These are phyloP conservation scores for Talaromyces sp. DNA, from an alignment of 2,329 filamentous ascomycete species.

Conservation along the genomic window DNA sequence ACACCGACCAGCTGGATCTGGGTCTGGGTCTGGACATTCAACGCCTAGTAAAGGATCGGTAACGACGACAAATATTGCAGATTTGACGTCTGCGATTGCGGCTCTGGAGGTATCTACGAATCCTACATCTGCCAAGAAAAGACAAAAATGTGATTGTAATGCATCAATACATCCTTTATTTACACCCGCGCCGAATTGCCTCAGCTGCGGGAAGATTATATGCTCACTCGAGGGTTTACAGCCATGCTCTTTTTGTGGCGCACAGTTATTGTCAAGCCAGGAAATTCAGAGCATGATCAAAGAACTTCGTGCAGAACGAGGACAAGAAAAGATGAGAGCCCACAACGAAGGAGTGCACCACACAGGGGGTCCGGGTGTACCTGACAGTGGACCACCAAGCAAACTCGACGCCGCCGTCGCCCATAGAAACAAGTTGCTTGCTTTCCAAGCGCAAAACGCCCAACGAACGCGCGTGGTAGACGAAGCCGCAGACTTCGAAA, in stretches of 20 bases:
- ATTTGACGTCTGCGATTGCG: constrained; percentile 74
- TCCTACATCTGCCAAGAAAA: constrained; percentile 62
- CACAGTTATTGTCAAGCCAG: constrained; percentile 64
- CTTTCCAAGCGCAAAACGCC: constrained; percentile 82
- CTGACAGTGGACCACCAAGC: constrained; percentile 39
- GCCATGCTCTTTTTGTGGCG: constrained; percentile 86
- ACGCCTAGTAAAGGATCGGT: constrained; percentile 57
- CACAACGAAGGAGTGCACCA: constrained; percentile 59
- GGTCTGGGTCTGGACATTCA: constrained; percentile 39
- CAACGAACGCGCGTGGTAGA: constrained; percentile 79
- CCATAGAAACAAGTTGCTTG: constrained; percentile 75
- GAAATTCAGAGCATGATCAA: constrained; percentile 84
- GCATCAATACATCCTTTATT: constrained; percentile 83
- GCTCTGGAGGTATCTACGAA: constrained; percentile 90
- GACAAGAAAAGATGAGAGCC: constrained; percentile 76
- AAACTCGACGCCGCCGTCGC: constrained; percentile 67
- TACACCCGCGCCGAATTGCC: constrained; percentile 86
- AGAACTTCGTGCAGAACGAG: constrained; percentile 78
- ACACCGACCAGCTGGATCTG: constrained; percentile 28
- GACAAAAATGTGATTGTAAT: constrained; percentile 80
- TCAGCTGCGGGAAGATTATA: constrained; percentile 89
- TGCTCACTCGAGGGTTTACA: constrained; percentile 92
- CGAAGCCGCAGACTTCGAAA: constrained; percentile 73
- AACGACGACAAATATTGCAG: constrained; percentile 50
- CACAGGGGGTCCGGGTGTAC: constrained; percentile 32